Conservation (phyloP, 2,329 filamentous ascomycete species). For the Sporothrix mexicana region DNA sequence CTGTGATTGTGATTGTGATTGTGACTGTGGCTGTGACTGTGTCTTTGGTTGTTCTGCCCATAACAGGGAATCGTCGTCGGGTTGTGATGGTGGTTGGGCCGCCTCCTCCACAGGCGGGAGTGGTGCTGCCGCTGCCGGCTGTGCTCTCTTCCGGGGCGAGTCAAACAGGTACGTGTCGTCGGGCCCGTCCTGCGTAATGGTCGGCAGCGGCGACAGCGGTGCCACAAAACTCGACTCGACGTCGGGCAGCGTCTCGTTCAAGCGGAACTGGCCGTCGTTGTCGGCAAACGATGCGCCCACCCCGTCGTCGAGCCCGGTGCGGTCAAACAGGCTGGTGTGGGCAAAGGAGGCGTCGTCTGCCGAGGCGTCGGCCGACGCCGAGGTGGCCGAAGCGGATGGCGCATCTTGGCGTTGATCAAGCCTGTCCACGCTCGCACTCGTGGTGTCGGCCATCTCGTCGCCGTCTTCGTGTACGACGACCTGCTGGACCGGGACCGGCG, state of each 20-base stretch:
- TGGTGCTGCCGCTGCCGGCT: constrained; percentile 24
- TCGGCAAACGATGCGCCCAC: constrained; percentile 53
- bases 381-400: too few relatives aligned
- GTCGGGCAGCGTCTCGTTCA: constrained; percentile 64
- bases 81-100: background rate
- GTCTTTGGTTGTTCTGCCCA: background rate
- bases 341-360: background rate
- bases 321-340: constrained; percentile 51
- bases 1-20: background rate
- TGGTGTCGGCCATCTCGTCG: constrained; percentile 10
- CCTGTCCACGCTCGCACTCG: background rate
- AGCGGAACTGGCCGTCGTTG: constrained; percentile 58
- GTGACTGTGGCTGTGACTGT: background rate
- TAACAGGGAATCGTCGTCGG: background rate
- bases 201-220: constrained; percentile 61
- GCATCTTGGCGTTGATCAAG: background rate
- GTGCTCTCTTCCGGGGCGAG: constrained; percentile 44
- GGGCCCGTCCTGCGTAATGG: constrained; percentile 52
- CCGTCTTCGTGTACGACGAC: constrained; percentile 2
- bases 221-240: constrained; percentile 70
- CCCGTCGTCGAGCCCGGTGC: constrained; percentile 43
- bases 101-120: background rate
- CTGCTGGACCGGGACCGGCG: background rate
- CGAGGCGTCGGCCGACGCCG: too few relatives aligned
- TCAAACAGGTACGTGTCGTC: constrained; percentile 69